phyloP scores from a whole-genome alignment of 192 early-diverging fungal species.

The Coemansia sp. region DNA sequence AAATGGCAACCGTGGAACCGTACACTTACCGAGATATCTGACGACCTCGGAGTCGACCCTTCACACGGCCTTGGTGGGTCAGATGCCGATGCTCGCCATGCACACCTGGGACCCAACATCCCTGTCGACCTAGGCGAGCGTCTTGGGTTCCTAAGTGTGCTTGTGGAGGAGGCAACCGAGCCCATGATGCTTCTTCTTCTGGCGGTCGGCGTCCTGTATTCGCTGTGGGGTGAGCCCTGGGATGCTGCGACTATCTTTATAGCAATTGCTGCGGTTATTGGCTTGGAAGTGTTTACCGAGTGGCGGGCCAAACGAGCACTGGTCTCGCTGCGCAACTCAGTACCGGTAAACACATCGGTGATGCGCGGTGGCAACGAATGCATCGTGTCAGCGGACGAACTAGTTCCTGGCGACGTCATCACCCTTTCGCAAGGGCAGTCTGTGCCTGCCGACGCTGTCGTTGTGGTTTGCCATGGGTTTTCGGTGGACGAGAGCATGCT shows the following conservation, averaged over 20 bases:
- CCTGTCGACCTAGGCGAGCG: conserved; percentile 23
- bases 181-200: conserved; percentile 42
- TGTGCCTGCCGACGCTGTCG: conserved; percentile 85
- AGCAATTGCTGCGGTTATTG: conserved; percentile 18
- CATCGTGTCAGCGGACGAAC: conserved; percentile 25
- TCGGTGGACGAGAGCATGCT: conserved; percentile 87
- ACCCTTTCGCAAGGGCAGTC: conserved; percentile 84
- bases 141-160: conserved; percentile 13
- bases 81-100: conserved; percentile 28
- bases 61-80: conserved; percentile 29
- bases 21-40: conserved; percentile 33
- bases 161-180: conserved; percentile 21
- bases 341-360: conserved; percentile 35
- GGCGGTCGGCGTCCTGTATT: conserved; percentile 30
- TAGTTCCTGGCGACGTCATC: conserved; percentile 71
- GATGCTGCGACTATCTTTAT: conserved; percentile 30
- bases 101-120: conserved; percentile 36
- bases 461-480: conserved; percentile 65
- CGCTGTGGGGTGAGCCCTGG: conserved; percentile 45
- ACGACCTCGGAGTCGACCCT: conserved; percentile 41
- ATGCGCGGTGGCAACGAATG: conserved; percentile 34
- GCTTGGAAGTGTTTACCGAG: conserved; percentile 28
- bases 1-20: conserved; percentile 41
- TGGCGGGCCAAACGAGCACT: conserved; percentile 30
- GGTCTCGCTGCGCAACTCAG: conserved; percentile 32